Base-by-base conservation (phyloP, 78 protist species). In the Abeoforma whisleri region DNA sequence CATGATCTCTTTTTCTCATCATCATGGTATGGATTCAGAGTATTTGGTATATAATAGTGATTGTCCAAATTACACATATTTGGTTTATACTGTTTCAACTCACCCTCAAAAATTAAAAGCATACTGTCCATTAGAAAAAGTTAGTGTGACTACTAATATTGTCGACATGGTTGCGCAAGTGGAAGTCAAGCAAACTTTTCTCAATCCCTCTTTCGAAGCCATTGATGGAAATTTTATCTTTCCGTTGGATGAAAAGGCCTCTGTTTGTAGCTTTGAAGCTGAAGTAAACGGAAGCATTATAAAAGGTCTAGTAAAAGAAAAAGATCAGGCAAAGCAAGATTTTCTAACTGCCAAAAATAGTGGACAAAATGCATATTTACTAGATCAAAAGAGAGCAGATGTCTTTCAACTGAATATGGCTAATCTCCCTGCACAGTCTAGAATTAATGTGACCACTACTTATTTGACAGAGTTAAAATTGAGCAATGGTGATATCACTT, bases 201-300 rank as follows among this genome's bases (percentile, higher is more conserved):
- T 25, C 75, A 91, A 91, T 86, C 74, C 39, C 28, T 33, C 35
- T 22, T 5, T 39, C 5, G 12, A 12, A 48, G 69, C 31, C 12
- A 75, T 0, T 69, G 34, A 5, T 30, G 77, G 34, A 35, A n/a
- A n/a, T n/a, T 84, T 68, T 84, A 87, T 84, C 33, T 94, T 94
- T 71, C 95, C 97, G 2, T 76, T 94, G 40, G 91, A 93, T 36
- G 93, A 87, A 16, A 84, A 72, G 79, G 88, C 93, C 1, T 95
- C 97, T 2, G 95, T 94, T 28, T 93, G 94, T 57, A 92, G 88
- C 2, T 94, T 94, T 25, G 89, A 86, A 37, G 93, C 94, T 12
- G 83, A 36, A 48, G 81, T 94, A 48, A 87, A 93, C 84, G 93
- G 93, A 74, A 80, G 87, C 57, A 81, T 87, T 40, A 34, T 95